Evolutionary conservation across 1,284 basidiomycete species (phyloP).

Genomic region (Boletellus deceptivus): DNA sequence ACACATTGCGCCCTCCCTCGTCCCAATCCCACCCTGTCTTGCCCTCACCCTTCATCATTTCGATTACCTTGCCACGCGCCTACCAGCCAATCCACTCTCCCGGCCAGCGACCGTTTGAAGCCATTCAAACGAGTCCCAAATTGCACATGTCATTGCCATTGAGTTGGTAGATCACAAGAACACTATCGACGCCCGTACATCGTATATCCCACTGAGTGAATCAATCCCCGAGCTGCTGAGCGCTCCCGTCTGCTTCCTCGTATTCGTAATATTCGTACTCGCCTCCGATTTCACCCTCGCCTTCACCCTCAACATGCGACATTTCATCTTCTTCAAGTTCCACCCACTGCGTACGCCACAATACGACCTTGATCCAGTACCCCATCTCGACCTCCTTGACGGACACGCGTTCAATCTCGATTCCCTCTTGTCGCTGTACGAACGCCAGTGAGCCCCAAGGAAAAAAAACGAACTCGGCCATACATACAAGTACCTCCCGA

Average conservation of each 20-base stretch:
- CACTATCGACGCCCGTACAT: too few species aligned
- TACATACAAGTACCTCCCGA: slow-evolving; percentile 12
- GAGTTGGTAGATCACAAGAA: too few species aligned
- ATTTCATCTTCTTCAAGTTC: background rate
- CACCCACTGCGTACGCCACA: background rate
- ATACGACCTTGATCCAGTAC: slow-evolving; percentile 17
- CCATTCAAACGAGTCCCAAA: too few species aligned
- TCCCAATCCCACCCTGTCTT: too few species aligned
- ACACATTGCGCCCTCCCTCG: too few species aligned
- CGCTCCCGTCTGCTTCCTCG: background rate
- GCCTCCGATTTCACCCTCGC: background rate
- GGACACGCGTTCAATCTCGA: slow-evolving; percentile 5
- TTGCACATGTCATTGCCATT: too few species aligned
- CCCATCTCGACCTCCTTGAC: slow-evolving; percentile 19
- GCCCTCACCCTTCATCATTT: too few species aligned
- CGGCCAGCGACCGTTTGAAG: too few species aligned
- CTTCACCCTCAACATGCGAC: background rate
- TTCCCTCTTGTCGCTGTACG: background rate
- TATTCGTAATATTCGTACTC: background rate
- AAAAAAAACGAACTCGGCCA: background rate
- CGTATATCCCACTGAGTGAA: background rate
- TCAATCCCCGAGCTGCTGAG: background rate
- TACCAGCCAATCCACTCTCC: too few species aligned
- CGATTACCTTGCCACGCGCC: too few species aligned
- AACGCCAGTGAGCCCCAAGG: background rate